Conservation (phyloP, 352 stramenopile species). For the Phytophthora podocarpi region DNA sequence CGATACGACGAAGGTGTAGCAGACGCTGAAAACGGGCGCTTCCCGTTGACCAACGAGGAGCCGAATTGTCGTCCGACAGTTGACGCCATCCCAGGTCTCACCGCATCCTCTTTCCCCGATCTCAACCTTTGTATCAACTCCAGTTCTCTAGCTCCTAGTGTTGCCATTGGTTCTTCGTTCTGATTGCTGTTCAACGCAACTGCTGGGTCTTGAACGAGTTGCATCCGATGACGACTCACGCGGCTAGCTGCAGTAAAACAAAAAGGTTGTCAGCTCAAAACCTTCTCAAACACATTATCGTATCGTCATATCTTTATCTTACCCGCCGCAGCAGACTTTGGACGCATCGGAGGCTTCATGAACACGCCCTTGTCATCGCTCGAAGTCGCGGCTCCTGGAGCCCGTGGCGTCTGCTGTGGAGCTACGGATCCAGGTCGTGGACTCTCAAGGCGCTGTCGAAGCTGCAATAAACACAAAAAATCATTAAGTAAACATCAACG, state of each 20-base stretch:
- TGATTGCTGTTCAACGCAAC: conserved; percentile 21
- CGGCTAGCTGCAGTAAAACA: conserved; percentile 22
- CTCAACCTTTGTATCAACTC: too few species aligned
- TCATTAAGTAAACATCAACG: neutral
- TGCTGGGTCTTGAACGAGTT: conserved; percentile 32
- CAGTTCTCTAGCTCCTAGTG: neutral
- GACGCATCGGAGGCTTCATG: conserved; percentile 47
- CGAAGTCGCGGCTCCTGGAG: neutral
- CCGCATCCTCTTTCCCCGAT: conserved; percentile 16
- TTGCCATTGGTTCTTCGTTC: neutral
- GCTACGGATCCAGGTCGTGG: conserved; percentile 42
- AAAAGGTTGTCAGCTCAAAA: neutral
- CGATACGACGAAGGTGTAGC: conserved; percentile 7
- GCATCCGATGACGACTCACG: conserved; percentile 47
- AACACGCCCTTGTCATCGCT: conserved; percentile 26
- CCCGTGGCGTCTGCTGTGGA: conserved; percentile 17
- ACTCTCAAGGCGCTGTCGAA: conserved; percentile 53
- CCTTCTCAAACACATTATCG: too few species aligned
- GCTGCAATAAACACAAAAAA: conserved; percentile 29
- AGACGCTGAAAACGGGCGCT: conserved; percentile 34
- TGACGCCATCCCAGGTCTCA: conserved; percentile 2
- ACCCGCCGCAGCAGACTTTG: conserved; percentile 43
- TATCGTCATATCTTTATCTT: neutral
- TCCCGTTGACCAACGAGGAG: neutral
- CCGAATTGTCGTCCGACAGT: too few species aligned